Evolutionary conservation across 495 filamentous ascomycete genomes (phyloP).

Genomic region (Amniculicola lignicola): DNA sequence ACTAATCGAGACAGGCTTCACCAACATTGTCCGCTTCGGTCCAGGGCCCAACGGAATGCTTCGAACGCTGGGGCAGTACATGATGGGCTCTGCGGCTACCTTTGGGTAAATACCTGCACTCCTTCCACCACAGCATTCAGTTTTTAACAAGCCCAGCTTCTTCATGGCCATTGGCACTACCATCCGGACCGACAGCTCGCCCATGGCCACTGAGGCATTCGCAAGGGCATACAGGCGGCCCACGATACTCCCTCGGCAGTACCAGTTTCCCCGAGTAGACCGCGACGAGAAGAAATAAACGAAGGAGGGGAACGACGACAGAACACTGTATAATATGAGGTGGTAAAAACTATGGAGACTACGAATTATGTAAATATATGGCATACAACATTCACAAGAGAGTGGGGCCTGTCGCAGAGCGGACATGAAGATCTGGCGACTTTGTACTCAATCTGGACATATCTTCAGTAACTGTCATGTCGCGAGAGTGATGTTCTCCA

Average conservation of each 20-base stretch:
- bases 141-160: slow-evolving; percentile 59
- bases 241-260: slow-evolving; percentile 58
- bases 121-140: not conserved
- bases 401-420: too few species aligned
- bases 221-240: slow-evolving; percentile 57
- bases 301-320: too few species aligned
- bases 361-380: too few species aligned
- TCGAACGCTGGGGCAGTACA: slow-evolving; percentile 91
- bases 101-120: slow-evolving; percentile 70
- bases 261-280: slow-evolving; percentile 36
- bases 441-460: too few species aligned
- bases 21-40: slow-evolving; percentile 91
- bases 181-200: slow-evolving; percentile 79
- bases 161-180: slow-evolving; percentile 99
- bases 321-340: too few species aligned
- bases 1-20: slow-evolving; percentile 59
- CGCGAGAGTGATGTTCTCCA: too few species aligned
- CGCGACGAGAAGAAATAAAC: slow-evolving; percentile 22
- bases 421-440: too few species aligned
- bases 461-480: too few species aligned
- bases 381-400: too few species aligned
- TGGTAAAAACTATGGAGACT: too few species aligned
- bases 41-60: slow-evolving; percentile 90
- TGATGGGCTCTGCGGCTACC: slow-evolving; percentile 92
- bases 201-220: slow-evolving; percentile 60